Base-by-base conservation (phyloP, 495 filamentous ascomycete species). In the Daldinia vernicosa region DNA sequence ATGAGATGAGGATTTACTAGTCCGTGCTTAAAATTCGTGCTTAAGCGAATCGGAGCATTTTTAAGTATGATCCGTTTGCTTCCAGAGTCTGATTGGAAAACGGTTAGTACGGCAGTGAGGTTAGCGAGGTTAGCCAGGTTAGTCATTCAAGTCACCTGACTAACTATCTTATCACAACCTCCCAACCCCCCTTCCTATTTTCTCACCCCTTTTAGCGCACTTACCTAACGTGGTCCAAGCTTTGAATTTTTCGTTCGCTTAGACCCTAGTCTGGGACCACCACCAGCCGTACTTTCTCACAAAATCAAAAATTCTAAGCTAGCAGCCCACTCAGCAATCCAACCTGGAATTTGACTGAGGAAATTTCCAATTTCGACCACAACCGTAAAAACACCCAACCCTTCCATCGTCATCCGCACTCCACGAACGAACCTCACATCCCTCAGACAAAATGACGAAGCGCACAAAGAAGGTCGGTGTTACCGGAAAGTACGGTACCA, bases 381-480 rank as follows among this genome's bases (percentile, higher is more conserved):
- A 62, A 63, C 53, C 70, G 37, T n/a, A 32, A 63, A 47, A 47
- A 60, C 60, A 67, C 53, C 17, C 40, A 58, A 55, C 67, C 63
- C 60, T 67, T 60, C 75, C 19, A 70, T 66, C 72, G 50, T 62
- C 66, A 60, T 67, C 61, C 24, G 63, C 76, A 76, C 80, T 82
- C 72, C 78, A 80, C 76, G 78, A 79, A 74, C 76, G 74, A 79
- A 62, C 72, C 51, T 65, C 75, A 72, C 52, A 52, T 47, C 24
- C 58, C 40, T 71, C 79, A 81, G 82, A 80, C 88, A 93, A 90
- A 82, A 97, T 97, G 93, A 95, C 93, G 78, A 97, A 97, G 87
- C 89, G 93, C 85, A 97, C 93, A 61, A 97, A 97, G 91, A 97
- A 97, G 92, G 94, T 97, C 92, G 93, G 94, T 78, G 85, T 88